These are phyloP conservation scores for Mesembryanthemum crystallinum DNA, from an alignment of 148 eudicot species.

Conservation along the genomic window DNA sequence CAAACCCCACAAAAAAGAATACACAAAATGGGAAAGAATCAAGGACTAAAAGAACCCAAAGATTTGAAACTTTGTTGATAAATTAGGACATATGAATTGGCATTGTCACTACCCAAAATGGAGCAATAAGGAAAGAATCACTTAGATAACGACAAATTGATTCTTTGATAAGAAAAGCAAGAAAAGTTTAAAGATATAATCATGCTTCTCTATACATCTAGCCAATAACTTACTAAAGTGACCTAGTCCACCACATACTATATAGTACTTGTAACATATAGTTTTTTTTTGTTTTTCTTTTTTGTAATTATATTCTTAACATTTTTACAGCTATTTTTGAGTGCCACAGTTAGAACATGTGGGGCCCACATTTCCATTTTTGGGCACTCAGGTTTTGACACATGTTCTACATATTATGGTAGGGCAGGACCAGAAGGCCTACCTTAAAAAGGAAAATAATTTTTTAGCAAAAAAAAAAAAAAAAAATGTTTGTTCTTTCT, in stretches of 20 bases:
- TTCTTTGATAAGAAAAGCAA: background rate
- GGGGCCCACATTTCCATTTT: background rate
- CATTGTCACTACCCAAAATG: conserved; percentile 11
- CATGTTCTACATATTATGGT: background rate
- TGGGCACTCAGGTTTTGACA: background rate
- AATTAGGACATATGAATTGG: conserved; percentile 15
- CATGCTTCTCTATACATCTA: background rate
- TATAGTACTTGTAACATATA: background rate
- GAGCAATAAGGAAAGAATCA: conserved; percentile 9
- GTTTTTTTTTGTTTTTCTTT: background rate
- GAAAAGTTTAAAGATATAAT: background rate
- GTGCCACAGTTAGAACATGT: background rate
- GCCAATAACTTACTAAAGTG: background rate
- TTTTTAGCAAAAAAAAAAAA: background rate
- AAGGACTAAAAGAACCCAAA: background rate
- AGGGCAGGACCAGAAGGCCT: too few species aligned
- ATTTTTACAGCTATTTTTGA: background rate
- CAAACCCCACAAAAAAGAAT: background rate
- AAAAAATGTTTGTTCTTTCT: background rate
- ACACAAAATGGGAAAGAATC: conserved; percentile 11
- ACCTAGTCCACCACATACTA: background rate
- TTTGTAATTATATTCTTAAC: background rate
- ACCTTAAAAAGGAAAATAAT: background rate
- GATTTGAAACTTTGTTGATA: background rate
- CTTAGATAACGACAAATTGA: background rate